A percentile compares a stretch with the other conserved stretches of the same genome.
Conservation (phyloP, 495 filamentous ascomycete species). For the Annulohypoxylon maeteangense region DNA sequence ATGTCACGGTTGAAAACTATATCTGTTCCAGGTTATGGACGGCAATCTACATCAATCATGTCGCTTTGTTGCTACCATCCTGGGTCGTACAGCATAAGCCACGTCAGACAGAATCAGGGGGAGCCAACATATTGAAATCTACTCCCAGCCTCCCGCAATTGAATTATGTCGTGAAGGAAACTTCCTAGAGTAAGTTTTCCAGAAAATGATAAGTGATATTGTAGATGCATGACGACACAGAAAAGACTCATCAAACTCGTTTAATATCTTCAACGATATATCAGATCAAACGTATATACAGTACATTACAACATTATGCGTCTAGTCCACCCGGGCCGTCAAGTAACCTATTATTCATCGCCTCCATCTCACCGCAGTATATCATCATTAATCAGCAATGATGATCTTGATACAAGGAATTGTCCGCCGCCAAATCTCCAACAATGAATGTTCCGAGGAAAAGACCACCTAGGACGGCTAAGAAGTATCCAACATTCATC, state of each 20-base stretch:
- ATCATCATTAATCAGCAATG: slow-evolving; percentile 19
- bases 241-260: neutral
- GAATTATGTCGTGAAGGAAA: neutral
- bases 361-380: neutral
- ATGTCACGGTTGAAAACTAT: neutral
- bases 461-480: slow-evolving; percentile 76
- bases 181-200: neutral
- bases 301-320: neutral
- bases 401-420: slow-evolving; percentile 33
- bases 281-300: neutral
- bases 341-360: neutral
- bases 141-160: neutral
- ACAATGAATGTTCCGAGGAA: slow-evolving; percentile 79
- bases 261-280: neutral
- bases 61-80: slow-evolving; percentile 7
- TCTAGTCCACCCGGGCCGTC: neutral
- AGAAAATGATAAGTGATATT: neutral
- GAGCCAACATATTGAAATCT: neutral
- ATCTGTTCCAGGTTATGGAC: neutral
- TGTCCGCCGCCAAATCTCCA: slow-evolving; percentile 52
- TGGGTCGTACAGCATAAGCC: slow-evolving; percentile 22
- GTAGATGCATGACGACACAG: neutral
- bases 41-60: slow-evolving; percentile 1
- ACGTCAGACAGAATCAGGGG: too few species aligned
- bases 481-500: slow-evolving; percentile 86